Conservation (phyloP, 805 yeast species). For the Yamadazyma nakazawae region DNA sequence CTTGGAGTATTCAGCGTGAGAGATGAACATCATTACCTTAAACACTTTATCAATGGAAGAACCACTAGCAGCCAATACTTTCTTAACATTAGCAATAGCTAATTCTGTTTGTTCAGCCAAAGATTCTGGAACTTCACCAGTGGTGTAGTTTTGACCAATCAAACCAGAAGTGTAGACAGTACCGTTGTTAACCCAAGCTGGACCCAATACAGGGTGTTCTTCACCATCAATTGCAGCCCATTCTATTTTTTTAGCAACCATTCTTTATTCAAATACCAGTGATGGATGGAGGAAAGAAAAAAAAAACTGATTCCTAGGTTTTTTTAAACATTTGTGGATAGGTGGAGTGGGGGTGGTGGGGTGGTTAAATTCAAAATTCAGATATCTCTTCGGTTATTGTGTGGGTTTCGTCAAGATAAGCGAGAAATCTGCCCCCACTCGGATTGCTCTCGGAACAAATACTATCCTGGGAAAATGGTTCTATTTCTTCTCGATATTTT, state of each 20-base stretch:
- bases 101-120: constrained; percentile 45
- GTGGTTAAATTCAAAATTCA: too few species aligned
- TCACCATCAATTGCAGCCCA: constrained; percentile 29
- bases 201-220: constrained; percentile 30
- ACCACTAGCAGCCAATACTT: constrained; percentile 42
- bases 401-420: too few species aligned
- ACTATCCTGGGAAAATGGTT: too few species aligned
- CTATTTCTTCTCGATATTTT: too few species aligned
- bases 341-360: not conserved
- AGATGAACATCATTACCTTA: constrained; percentile 49
- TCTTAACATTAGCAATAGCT: constrained; percentile 43
- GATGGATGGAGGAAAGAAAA: not conserved
- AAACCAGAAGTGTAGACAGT: constrained; percentile 48
- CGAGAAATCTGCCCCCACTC: too few species aligned
- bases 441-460: too few species aligned
- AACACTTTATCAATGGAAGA: constrained; percentile 44
- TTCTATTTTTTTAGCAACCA: constrained; percentile 19
- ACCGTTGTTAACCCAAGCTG: constrained; percentile 26
- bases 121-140: constrained; percentile 40
- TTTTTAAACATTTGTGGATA: not conserved
- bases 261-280: not conserved
- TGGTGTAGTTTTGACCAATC: constrained; percentile 38
- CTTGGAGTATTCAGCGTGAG: constrained; percentile 39
- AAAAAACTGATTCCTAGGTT: not conserved
- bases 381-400: too few species aligned